Evolutionary conservation across 495 filamentous ascomycete genomes (phyloP).

Genomic region (Aspergillus haitiensis): DNA sequence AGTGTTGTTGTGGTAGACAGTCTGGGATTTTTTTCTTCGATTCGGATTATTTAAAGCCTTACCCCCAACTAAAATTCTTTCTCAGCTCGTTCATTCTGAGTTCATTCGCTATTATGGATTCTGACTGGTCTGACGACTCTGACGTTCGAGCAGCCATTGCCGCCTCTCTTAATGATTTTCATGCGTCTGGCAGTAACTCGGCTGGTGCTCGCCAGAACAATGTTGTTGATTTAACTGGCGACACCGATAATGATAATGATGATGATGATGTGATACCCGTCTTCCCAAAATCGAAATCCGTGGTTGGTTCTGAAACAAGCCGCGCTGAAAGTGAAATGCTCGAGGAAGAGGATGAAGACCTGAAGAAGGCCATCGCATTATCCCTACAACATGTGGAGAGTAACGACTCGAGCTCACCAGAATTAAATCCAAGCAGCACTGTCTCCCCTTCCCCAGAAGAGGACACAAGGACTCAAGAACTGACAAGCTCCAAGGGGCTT

Average conservation of each 20-base stretch:
- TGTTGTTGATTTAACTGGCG: conserved; percentile 42
- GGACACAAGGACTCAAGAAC: background rate
- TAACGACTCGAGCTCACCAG: background rate
- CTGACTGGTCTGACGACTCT: conserved; percentile 22
- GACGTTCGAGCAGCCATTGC: conserved; percentile 54
- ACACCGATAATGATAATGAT: conserved; percentile 28
- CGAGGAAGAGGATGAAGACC: conserved; percentile 45
- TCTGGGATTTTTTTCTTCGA: background rate
- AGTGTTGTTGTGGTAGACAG: no score
- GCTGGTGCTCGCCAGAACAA: background rate
- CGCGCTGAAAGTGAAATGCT: conserved; percentile 17
- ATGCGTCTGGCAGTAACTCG: background rate
- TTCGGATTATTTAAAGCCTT: no score
- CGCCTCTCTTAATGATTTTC: conserved; percentile 77
- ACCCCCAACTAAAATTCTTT: no score
- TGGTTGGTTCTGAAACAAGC: conserved; percentile 39
- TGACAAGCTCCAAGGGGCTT: background rate
- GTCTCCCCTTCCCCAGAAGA: conserved; percentile 1
- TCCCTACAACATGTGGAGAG: conserved; percentile 41
- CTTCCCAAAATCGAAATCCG: conserved; percentile 38
- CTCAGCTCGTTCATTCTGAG: no score
- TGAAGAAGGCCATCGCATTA: conserved; percentile 54
- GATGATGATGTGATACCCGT: conserved; percentile 32
- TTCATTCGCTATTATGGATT: conserved; percentile 21
- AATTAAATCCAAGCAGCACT: background rate